phyloP scores from a whole-genome alignment of 208 protist genomes.

The Sergeia podlipaevii region DNA sequence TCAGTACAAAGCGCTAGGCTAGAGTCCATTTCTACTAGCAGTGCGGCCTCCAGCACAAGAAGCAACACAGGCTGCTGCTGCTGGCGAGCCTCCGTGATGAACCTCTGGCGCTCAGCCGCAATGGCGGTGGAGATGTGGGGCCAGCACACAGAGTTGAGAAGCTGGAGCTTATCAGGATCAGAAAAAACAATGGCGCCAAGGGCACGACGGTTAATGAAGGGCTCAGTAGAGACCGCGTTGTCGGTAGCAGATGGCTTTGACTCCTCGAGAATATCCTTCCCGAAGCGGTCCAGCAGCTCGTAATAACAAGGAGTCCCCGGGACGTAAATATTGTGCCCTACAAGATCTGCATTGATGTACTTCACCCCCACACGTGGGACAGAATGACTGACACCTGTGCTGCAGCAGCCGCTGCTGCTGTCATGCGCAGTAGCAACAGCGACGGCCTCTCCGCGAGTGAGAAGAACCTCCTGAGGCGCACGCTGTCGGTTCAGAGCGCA shows the following conservation, averaged over 20 bases:
- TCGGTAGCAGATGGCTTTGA: not conserved
- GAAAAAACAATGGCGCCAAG: conserved; percentile 56
- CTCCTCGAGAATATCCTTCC: conserved; percentile 29
- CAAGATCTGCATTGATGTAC: conserved; percentile 59
- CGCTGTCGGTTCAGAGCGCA: conserved; percentile 13
- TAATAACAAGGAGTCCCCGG: conserved; percentile 69
- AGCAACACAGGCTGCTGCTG: conserved; percentile 18
- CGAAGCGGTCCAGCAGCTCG: conserved; percentile 51
- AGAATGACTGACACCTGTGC: not conserved
- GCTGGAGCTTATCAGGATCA: conserved; percentile 27
- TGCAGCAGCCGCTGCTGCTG: not conserved
- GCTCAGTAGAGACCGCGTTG: not conserved
- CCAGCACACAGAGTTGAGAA: conserved; percentile 70
- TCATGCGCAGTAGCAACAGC: not conserved
- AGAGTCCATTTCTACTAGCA: conserved; percentile 52
- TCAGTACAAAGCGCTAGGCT: conserved; percentile 38
- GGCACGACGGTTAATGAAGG: conserved; percentile 42
- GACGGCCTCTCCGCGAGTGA: not conserved
- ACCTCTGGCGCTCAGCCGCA: conserved; percentile 14
- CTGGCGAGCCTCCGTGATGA: not conserved
- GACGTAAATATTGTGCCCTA: conserved; percentile 67
- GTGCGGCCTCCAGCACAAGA: conserved; percentile 66
- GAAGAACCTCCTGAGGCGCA: not conserved
- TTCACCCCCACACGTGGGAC: conserved; percentile 15
- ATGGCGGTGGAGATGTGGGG: conserved; percentile 62